phyloP scores from a whole-genome alignment of 768 basidiomycete genomes.

The Suillus brevipes region DNA sequence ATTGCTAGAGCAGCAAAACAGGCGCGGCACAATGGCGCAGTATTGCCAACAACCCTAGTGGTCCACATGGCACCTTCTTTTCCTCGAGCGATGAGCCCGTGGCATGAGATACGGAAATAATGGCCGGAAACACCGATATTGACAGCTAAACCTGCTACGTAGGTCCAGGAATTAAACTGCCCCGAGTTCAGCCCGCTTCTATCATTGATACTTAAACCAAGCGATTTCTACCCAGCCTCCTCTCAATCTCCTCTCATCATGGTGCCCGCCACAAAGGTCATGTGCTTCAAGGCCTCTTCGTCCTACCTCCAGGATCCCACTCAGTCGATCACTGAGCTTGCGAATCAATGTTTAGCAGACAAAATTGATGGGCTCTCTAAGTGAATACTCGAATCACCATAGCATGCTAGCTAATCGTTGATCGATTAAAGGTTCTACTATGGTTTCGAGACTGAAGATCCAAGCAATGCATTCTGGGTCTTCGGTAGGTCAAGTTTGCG shows the following conservation, averaged over 20 bases:
- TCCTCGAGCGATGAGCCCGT: no score
- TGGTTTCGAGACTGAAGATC: slow-evolving; percentile 31
- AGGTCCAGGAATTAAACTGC: no score
- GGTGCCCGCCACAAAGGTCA: not conserved
- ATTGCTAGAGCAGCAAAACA: no score
- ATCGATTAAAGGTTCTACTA: slow-evolving; percentile 17
- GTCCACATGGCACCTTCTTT: no score
- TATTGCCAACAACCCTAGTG: no score
- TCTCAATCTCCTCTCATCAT: not conserved
- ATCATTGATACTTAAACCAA: not conserved
- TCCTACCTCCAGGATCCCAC: slow-evolving; percentile 19
- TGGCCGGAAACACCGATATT: no score
- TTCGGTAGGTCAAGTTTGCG: slow-evolving; percentile 18
- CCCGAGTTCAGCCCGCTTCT: not conserved
- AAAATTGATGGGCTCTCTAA: slow-evolving; percentile 21
- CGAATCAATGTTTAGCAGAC: slow-evolving; percentile 6
- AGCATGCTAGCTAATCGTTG: slow-evolving; percentile 6
- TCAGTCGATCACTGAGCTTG: slow-evolving; percentile 13
- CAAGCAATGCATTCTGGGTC: slow-evolving; percentile 28
- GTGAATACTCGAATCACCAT: slow-evolving; percentile 14
- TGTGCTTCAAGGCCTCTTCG: slow-evolving; percentile 24
- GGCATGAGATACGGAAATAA: no score
- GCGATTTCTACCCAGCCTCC: not conserved
- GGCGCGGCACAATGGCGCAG: no score
- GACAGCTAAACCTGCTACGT: no score